Conservation (phyloP, 805 yeast genomes). For the Pichia thaimueangensis region DNA sequence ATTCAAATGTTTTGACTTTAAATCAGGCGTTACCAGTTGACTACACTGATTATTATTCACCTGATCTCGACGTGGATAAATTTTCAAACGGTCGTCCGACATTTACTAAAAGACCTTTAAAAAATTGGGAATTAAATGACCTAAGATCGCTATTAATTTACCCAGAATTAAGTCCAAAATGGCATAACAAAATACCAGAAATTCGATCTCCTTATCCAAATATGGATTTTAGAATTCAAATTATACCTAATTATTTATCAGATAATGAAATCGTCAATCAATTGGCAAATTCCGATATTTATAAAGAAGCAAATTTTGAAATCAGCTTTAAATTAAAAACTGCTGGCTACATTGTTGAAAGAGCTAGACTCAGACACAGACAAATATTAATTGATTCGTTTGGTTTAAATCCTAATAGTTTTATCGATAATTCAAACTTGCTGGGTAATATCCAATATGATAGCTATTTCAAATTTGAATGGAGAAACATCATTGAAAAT, state of each 20-base stretch:
- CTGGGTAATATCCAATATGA: conserved; percentile 18
- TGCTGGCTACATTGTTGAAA: conserved; percentile 54
- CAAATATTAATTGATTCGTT: conserved; percentile 22
- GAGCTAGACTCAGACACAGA: conserved; percentile 46
- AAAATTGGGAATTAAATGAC: conserved; percentile 71
- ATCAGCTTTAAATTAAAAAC: conserved; percentile 47
- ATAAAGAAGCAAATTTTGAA: conserved; percentile 56
- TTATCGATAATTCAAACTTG: conserved; percentile 18
- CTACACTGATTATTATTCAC: conserved; percentile 51
- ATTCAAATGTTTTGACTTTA: conserved; percentile 23
- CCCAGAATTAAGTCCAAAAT: conserved; percentile 43
- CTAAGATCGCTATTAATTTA: conserved; percentile 57
- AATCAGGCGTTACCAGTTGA: conserved; percentile 47
- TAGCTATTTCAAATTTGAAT: conserved; percentile 37
- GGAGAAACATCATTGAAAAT: conserved; percentile 72
- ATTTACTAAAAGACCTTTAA: conserved; percentile 54
- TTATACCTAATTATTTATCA: conserved; percentile 46
- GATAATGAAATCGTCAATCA: conserved; percentile 43
- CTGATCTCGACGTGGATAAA: conserved; percentile 45
- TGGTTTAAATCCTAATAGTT: conserved; percentile 17
- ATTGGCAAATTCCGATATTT: conserved; percentile 55
- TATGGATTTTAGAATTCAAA: conserved; percentile 39
- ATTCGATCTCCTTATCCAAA: conserved; percentile 29
- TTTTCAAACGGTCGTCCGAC: conserved; percentile 54
- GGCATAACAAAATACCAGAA: conserved; percentile 48